Conservation (phyloP, 2,329 filamentous ascomycete species). For the Aspergillus oerlinghausenensis region DNA sequence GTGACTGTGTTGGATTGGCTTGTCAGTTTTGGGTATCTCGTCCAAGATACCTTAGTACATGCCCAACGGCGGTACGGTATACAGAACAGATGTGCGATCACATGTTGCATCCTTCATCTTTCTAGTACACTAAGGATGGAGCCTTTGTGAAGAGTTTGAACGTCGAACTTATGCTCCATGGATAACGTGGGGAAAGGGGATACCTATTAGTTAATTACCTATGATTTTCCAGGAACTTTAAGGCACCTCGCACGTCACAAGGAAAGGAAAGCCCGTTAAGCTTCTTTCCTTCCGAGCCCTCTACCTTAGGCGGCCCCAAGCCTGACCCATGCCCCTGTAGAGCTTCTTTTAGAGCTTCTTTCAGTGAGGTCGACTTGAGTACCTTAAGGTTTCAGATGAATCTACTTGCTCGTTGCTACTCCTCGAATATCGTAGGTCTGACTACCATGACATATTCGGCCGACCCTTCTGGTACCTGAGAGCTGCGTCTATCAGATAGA, state of each 20-base stretch:
- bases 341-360: not conserved
- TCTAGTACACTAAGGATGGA: not conserved
- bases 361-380: not conserved
- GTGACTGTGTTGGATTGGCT: too few species aligned
- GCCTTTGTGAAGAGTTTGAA: not conserved
- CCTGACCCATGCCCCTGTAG: not conserved
- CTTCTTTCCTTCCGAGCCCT: not conserved
- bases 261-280: not conserved
- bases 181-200: not conserved
- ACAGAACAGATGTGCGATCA: too few species aligned
- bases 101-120: not conserved
- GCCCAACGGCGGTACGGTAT: too few species aligned
- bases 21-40: too few species aligned
- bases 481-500: not conserved
- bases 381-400: not conserved
- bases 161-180: not conserved
- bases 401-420: not conserved
- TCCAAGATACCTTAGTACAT: too few species aligned
- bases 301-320: not conserved
- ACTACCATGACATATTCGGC: not conserved
- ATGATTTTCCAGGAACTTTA: not conserved
- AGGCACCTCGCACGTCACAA: not conserved
- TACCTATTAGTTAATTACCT: too few species aligned
- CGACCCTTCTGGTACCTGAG: too few species aligned
- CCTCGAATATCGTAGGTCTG: not conserved